These are phyloP conservation scores for Nicotiana knightiana DNA, from an alignment of 257 asterid species.

Conservation along the genomic window DNA sequence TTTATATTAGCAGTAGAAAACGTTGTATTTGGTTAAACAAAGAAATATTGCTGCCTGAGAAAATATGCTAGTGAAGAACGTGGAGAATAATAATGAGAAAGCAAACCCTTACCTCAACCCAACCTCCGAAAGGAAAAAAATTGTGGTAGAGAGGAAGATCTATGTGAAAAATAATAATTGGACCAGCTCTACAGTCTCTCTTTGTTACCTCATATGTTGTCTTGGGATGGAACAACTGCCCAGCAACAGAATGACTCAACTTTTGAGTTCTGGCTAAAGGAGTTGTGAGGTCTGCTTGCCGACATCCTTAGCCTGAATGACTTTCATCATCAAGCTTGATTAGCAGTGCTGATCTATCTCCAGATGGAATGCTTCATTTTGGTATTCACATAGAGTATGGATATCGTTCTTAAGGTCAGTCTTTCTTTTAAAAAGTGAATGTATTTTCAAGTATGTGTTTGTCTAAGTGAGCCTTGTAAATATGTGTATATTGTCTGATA, in stretches of 20 bases:
- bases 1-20: background rate
- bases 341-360: slow-evolving; percentile 3
- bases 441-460: background rate
- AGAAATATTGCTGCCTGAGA: background rate
- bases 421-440: background rate
- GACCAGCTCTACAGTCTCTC: background rate
- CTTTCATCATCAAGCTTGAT: background rate
- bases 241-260: background rate
- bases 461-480: background rate
- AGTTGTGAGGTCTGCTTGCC: background rate
- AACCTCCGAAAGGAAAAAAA: background rate
- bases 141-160: background rate
- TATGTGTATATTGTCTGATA: background rate
- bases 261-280: background rate
- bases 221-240: background rate
- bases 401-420: background rate
- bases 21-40: background rate
- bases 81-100: background rate
- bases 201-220: background rate
- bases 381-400: background rate
- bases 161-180: background rate
- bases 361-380: background rate
- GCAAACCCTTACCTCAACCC: background rate
- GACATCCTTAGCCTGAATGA: background rate
- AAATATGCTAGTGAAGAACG: background rate